These are phyloP conservation scores for Ceratocystis cacaofunesta DNA, from an alignment of 2,329 filamentous ascomycete species.

Conservation along the genomic window DNA sequence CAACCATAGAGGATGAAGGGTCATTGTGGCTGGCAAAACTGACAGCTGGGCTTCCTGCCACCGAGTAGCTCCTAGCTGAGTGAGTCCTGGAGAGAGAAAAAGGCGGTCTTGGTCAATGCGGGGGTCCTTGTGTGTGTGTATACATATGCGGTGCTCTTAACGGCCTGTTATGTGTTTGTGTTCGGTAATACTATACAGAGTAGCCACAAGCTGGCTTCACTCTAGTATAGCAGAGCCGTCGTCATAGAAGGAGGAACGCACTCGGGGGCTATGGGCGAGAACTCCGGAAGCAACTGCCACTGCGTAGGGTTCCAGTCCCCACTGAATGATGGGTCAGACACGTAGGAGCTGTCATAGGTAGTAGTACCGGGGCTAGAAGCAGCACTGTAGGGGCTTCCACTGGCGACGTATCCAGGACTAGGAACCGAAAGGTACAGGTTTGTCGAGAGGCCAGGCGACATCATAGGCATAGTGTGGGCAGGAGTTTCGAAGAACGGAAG, in stretches of 20 bases:
- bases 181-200: neutral
- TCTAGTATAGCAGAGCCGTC: constrained; percentile 13
- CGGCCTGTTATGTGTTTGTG: neutral
- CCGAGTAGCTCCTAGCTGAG: constrained; percentile 6
- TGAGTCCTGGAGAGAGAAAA: constrained; percentile 16
- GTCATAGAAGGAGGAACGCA: constrained; percentile 15
- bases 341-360: constrained; percentile 10
- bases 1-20: neutral
- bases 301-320: constrained; percentile 2
- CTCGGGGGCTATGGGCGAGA: constrained; percentile 14
- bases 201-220: constrained; percentile 6
- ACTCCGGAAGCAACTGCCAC: constrained; percentile 10
- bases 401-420: constrained; percentile 11
- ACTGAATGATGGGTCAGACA: constrained; percentile 11
- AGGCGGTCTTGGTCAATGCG: constrained; percentile 15
- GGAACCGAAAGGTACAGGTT: constrained; percentile 9
- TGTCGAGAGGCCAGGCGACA: constrained; percentile 10
- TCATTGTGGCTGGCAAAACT: constrained; percentile 4
- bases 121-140: constrained; percentile 6
- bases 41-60: constrained; percentile 11
- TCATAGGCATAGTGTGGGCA: constrained; percentile 9
- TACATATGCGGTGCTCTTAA: neutral
- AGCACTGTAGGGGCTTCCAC: constrained; percentile 11
- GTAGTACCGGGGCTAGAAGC: constrained; percentile 13
- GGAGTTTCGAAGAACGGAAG: constrained; percentile 7